These are phyloP conservation scores for Didymella segeticola DNA, from an alignment of 2,329 filamentous ascomycete species.

Conservation along the genomic window DNA sequence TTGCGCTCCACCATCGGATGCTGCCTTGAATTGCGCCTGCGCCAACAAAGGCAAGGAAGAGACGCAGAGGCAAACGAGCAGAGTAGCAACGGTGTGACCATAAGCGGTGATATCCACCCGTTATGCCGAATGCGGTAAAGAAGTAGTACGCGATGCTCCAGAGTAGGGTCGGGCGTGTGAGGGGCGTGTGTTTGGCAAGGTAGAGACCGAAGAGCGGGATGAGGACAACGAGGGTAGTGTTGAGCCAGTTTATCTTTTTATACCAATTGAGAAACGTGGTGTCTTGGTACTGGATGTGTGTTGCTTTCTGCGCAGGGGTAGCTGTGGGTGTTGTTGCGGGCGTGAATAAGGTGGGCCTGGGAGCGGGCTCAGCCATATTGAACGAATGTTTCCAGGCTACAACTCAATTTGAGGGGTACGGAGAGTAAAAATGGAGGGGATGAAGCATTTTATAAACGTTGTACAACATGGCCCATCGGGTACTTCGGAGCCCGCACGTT, in stretches of 20 bases:
- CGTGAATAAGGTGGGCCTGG: constrained; percentile 9
- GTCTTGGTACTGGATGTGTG: constrained; percentile 28
- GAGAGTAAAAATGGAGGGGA: background rate
- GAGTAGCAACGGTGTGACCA: constrained; percentile 65
- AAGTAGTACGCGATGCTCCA: constrained; percentile 82
- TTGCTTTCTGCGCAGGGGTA: constrained; percentile 16
- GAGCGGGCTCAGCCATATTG: constrained; percentile 14
- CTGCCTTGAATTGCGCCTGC: constrained; percentile 57
- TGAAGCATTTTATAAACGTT: constrained; percentile 2
- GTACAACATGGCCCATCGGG: background rate
- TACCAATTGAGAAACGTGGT: constrained; percentile 71
- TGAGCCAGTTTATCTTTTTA: constrained; percentile 92
- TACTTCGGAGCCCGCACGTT: background rate
- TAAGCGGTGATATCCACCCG: constrained; percentile 70
- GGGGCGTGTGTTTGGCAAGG: constrained; percentile 76
- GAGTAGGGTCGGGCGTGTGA: constrained; percentile 72
- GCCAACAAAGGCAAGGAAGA: constrained; percentile 56
- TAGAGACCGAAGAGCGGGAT: constrained; percentile 77
- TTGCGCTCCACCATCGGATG: constrained; percentile 56
- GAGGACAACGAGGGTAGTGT: constrained; percentile 77
- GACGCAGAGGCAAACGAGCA: constrained; percentile 50
- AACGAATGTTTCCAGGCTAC: background rate
- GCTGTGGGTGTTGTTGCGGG: constrained; percentile 4
- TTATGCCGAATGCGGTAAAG: constrained; percentile 73
- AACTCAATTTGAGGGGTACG: background rate